Conservation (phyloP, 2,329 filamentous ascomycete genomes). For the Talaromyces sp. region DNA sequence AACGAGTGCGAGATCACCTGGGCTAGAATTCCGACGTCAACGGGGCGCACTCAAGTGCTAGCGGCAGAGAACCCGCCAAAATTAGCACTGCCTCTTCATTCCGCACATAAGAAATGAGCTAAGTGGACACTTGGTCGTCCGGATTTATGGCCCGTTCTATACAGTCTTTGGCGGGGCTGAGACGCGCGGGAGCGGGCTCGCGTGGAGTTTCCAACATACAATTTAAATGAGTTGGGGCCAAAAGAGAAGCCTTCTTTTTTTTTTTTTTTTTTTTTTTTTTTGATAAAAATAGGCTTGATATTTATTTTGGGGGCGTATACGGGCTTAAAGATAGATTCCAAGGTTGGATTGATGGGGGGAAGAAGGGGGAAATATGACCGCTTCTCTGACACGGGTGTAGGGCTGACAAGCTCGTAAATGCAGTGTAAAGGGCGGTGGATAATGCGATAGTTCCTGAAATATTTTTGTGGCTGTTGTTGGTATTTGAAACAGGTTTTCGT, state of each 20-base stretch:
- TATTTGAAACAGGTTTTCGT: not conserved
- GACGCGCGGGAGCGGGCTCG: slow-evolving; percentile 9
- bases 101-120: not conserved
- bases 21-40: not conserved
- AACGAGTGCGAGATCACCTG: not conserved
- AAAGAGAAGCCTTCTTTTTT: not conserved
- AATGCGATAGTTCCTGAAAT: not conserved
- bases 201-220: not conserved
- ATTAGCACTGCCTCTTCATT: slow-evolving; percentile 9
- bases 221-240: not conserved
- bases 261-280: too few species aligned
- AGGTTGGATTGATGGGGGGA: not conserved
- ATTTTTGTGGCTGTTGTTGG: not conserved
- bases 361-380: slow-evolving; percentile 3
- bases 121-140: not conserved
- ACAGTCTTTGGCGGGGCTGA: slow-evolving; percentile 8
- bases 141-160: not conserved
- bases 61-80: not conserved
- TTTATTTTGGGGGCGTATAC: not conserved
- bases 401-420: slow-evolving; percentile 10
- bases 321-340: not conserved
- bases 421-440: slow-evolving; percentile 11
- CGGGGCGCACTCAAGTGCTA: not conserved
- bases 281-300: too few species aligned
- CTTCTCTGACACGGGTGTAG: slow-evolving; percentile 11